phyloP scores from a whole-genome alignment of 306 rosid species.

The Sindora glabra region DNA sequence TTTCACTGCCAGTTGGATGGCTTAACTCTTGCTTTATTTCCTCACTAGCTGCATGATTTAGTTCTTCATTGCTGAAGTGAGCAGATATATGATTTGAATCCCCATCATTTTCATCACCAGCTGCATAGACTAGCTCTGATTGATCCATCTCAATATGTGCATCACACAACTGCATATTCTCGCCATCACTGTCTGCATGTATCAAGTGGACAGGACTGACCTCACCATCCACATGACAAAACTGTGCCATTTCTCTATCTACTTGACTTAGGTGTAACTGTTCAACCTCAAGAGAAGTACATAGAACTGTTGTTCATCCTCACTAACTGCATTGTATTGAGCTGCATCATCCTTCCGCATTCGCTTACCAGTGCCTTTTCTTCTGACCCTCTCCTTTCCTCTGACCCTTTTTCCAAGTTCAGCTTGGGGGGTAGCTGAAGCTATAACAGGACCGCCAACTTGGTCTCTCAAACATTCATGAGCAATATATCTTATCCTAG shows the following conservation, averaged over 20 bases:
- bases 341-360: slow-evolving; percentile 60
- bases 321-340: slow-evolving; percentile 51
- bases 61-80: slow-evolving; percentile 34
- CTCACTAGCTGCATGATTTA: slow-evolving; percentile 38
- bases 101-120: slow-evolving; percentile 28
- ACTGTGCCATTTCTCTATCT: slow-evolving; percentile 43
- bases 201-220: slow-evolving; percentile 42
- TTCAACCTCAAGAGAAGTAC: slow-evolving; percentile 48
- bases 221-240: slow-evolving; percentile 43
- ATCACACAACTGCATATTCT: slow-evolving; percentile 48
- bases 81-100: slow-evolving; percentile 31
- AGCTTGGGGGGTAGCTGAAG: slow-evolving; percentile 40
- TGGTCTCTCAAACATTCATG: slow-evolving; percentile 97
- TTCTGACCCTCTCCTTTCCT: slow-evolving; percentile 96
- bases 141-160: slow-evolving; percentile 51
- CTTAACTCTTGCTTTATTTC: slow-evolving; percentile 51
- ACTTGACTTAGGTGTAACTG: slow-evolving; percentile 41
- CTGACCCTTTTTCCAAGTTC: slow-evolving; percentile 77
- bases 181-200: slow-evolving; percentile 38
- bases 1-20: slow-evolving; percentile 29
- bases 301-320: slow-evolving; percentile 74
- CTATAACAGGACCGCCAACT: slow-evolving; percentile 63
- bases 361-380: slow-evolving; percentile 72
- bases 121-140: slow-evolving; percentile 39
- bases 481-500: slow-evolving; percentile 73